phyloP scores from a whole-genome alignment of 1,284 basidiomycete genomes.

The Marasmius sp. region DNA sequence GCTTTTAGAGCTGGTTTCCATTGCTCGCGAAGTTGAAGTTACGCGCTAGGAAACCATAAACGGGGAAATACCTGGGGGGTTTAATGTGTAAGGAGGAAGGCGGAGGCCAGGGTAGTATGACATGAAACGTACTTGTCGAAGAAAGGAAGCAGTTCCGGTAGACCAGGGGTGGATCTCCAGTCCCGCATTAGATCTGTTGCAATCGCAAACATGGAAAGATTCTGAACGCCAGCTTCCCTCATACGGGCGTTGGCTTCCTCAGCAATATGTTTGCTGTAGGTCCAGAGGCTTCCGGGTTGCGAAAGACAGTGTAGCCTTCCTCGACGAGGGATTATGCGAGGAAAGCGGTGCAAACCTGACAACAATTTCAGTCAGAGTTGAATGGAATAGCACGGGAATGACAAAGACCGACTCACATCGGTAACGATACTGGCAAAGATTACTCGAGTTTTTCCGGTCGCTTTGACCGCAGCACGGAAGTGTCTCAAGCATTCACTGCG shows the following conservation, averaged over 20 bases:
- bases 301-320: conserved; percentile 44
- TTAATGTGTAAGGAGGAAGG: not conserved
- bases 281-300: conserved; percentile 46
- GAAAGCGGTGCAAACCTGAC: conserved; percentile 42
- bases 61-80: conserved; percentile 6
- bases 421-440: conserved; percentile 48
- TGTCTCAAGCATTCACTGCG: conserved; percentile 29
- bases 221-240: conserved; percentile 41
- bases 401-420: conserved; percentile 31
- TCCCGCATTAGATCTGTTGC: conserved; percentile 44
- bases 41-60: conserved; percentile 5
- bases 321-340: conserved; percentile 41
- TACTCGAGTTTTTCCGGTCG: conserved; percentile 47
- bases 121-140: conserved; percentile 38
- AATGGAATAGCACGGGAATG: conserved; percentile 1
- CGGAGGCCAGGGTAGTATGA: not conserved
- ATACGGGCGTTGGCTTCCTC: conserved; percentile 45
- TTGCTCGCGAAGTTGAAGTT: not conserved
- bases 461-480: conserved; percentile 45
- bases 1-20: too few relatives aligned
- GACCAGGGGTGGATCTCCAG: conserved; percentile 43
- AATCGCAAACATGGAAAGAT: conserved; percentile 41
- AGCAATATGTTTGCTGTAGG: conserved; percentile 35
- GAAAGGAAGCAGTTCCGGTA: conserved; percentile 37
- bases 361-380: conserved; percentile 4